Evolutionary conservation across 2,329 filamentous ascomycete species (phyloP).

Genomic region (Mycocentrospora acerina): DNA sequence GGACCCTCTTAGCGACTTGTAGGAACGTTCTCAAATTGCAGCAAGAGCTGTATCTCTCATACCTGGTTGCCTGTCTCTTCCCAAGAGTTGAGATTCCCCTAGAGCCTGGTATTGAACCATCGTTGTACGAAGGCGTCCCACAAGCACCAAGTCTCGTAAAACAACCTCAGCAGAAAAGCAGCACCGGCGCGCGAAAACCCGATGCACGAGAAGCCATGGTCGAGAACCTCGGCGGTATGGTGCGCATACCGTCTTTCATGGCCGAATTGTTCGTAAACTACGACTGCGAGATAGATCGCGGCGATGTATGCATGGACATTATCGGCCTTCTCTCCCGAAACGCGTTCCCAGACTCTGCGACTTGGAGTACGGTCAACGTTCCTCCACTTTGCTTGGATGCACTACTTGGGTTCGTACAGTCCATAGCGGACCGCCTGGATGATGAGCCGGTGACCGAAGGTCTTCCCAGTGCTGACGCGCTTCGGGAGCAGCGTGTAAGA

Average conservation of each 20-base stretch:
- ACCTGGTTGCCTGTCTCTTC: constrained; percentile 90
- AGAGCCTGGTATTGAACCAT: constrained; percentile 86
- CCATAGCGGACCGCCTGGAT: constrained; percentile 82
- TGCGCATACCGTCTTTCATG: constrained; percentile 92
- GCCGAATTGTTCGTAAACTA: constrained; percentile 97
- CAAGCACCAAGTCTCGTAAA: constrained; percentile 87
- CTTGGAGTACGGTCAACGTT: constrained; percentile 98
- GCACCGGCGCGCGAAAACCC: constrained; percentile 76
- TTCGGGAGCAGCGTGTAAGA: constrained; percentile 72
- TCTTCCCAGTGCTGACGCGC: constrained; percentile 63
- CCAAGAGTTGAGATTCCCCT: constrained; percentile 91
- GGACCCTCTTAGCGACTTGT: constrained; percentile 87
- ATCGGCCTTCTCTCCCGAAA: constrained; percentile 90
- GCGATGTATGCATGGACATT: constrained; percentile 93
- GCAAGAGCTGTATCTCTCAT: constrained; percentile 93
- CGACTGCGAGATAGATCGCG: constrained; percentile 89
- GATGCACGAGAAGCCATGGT: constrained; percentile 98
- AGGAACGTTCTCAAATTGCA: constrained; percentile 89
- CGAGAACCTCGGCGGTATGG: constrained; percentile 88
- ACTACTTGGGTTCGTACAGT: constrained; percentile 86
- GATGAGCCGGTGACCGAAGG: constrained; percentile 65
- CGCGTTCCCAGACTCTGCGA: constrained; percentile 93
- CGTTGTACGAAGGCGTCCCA: constrained; percentile 88
- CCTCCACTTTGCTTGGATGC: constrained; percentile 93
- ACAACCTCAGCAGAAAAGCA: constrained; percentile 66